Percentiles rank a stretch among this genome's conserved stretches.
Evolutionary conservation across 768 basidiomycete genomes (phyloP).

Genomic region (Epithele typhae): DNA sequence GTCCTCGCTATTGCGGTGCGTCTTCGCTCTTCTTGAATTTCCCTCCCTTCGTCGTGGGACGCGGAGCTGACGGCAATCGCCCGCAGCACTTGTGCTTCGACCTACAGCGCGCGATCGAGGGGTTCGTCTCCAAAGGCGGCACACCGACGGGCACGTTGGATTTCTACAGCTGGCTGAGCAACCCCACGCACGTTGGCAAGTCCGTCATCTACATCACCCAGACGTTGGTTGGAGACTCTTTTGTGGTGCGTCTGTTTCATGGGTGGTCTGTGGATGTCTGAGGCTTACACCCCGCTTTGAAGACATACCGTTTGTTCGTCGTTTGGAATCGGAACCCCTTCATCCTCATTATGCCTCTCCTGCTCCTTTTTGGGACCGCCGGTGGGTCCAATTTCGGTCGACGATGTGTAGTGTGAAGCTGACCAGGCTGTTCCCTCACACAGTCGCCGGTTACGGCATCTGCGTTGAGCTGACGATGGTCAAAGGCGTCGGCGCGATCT

Average conservation of each 20-base stretch:
- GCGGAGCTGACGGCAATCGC: too few species aligned
- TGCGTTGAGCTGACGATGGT: background rate
- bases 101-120: conserved; percentile 1
- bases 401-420: background rate
- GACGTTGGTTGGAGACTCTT: conserved; percentile 7
- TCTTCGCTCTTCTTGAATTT: background rate
- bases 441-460: conserved; percentile 2
- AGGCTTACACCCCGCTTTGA: background rate
- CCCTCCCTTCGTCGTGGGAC: background rate
- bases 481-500: background rate
- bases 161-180: background rate
- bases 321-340: conserved; percentile 2
- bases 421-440: background rate
- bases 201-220: conserved; percentile 6
- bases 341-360: conserved; percentile 4
- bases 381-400: background rate
- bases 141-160: conserved; percentile 1
- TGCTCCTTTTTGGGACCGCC: conserved; percentile 2
- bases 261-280: too few species aligned
- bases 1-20: conserved; percentile 1
- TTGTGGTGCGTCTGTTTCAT: conserved; percentile 3
- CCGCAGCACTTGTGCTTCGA: conserved; percentile 4
- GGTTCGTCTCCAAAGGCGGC: conserved; percentile 3
- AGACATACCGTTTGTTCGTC: conserved; percentile 11
- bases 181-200: conserved; percentile 7